phyloP scores from a whole-genome alignment of 495 filamentous ascomycete species.

The Articulospora tetracladia region DNA sequence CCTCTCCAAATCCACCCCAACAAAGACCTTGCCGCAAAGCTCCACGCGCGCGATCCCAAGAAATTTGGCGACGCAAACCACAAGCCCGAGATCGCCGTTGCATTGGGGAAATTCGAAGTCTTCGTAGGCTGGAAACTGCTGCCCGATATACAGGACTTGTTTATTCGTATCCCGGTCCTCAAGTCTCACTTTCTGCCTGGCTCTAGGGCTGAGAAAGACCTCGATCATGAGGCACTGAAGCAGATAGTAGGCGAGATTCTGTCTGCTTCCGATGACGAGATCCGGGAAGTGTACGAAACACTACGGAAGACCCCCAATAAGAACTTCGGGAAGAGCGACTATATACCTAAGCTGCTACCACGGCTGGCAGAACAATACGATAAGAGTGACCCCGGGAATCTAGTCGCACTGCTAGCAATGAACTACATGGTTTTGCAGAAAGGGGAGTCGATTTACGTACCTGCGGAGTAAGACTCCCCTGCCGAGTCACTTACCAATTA shows the following conservation, averaged over 20 bases:
- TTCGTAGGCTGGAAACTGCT: slow-evolving; percentile 75
- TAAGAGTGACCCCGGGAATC: slow-evolving; percentile 52
- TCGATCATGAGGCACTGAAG: slow-evolving; percentile 60
- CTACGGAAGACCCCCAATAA: slow-evolving; percentile 43
- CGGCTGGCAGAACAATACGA: slow-evolving; percentile 64
- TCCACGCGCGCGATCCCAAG: slow-evolving; percentile 60
- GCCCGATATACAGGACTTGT: slow-evolving; percentile 52
- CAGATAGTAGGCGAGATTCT: slow-evolving; percentile 54
- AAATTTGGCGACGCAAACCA: slow-evolving; percentile 72
- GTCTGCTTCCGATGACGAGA: slow-evolving; percentile 43
- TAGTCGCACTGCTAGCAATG: slow-evolving; percentile 68
- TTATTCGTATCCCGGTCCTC: slow-evolving; percentile 43
- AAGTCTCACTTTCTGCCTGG: slow-evolving; percentile 42
- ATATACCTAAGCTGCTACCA: slow-evolving; percentile 59
- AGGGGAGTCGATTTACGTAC: slow-evolving; percentile 69
- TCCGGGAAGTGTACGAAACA: slow-evolving; percentile 44
- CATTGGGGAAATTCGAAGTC: slow-evolving; percentile 71
- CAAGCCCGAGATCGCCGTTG: slow-evolving; percentile 80
- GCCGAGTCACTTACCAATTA: background rate
- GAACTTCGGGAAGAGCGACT: slow-evolving; percentile 48
- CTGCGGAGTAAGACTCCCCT: slow-evolving; percentile 47
- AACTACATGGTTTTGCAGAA: slow-evolving; percentile 66
- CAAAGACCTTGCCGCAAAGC: slow-evolving; percentile 56
- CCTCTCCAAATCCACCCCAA: slow-evolving; percentile 80
- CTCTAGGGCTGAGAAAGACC: slow-evolving; percentile 36